Evolutionary conservation across 2,329 filamentous ascomycete species (phyloP), one percentile per base, ranked within the genome.

Genomic region (Fusarium sp.): DNA sequence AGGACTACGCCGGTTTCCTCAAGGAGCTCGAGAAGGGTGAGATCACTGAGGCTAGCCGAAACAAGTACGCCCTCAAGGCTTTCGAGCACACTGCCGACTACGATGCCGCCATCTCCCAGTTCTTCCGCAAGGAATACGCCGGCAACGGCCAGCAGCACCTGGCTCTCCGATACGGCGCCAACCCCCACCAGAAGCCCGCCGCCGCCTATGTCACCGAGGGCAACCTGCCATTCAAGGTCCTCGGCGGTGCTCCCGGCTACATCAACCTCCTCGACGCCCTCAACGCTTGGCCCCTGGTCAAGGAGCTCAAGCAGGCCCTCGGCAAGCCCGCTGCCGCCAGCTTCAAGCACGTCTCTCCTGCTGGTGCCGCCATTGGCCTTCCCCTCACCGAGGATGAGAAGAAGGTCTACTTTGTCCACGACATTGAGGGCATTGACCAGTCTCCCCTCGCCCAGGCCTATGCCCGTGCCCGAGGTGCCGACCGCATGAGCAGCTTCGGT

Each of bases 11-110:
- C 68, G 92, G 93, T 80, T 98, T 99, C 85, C 86, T 99, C 60
- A 90, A 90, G 79, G 94, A 97, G 84, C 88, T 99, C 29, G 91
- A 93, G 81, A 85, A 91, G 72, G 95, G 94, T 68, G 92, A 95
- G 79, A 90, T 99, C 76, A 90, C 91, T 59, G 92, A 97, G 79
- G 85, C 88, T 65, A 96, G 90, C 84, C 90, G 94, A 73, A 93
- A 97, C 80, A 84, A 89, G 62, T 97, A 97, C 78, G 95, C 96
- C 25, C 88, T 98, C 76, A 99, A 99, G 87, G 96, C 96, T 14
- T 99, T 99, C 78, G 93, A 97, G 83, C 96, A 98, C 82, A 99
- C 96, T 38, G 93, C 96, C 71, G 93, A 97, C 80, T 99, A 99
- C 81, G 96, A 99, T 79, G 87, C 89, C 44, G 93, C 96, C 74